Base-by-base conservation (phyloP, 192 early-diverging fungal species). In the Mortierella antarctica region DNA sequence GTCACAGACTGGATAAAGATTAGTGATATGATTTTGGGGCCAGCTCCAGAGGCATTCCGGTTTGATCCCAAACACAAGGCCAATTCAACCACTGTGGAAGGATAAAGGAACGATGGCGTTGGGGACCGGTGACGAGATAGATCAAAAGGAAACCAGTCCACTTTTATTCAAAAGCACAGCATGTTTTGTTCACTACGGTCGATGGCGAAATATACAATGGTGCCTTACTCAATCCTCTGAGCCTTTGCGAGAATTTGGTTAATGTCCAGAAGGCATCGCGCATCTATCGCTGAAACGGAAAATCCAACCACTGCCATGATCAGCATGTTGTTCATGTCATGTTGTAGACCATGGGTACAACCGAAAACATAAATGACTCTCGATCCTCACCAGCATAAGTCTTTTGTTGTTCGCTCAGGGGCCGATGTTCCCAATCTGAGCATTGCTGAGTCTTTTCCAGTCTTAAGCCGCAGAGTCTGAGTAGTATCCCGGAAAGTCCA, bases 1-100 rank as follows among this genome's bases (percentile, higher is more conserved):
- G 88, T 88, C 5, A 65, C 79, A 14, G 97, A 98, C 82, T 99
- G 98, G 98, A 89, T 99, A 73, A 95, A 97, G 72, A 83, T 98
- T 39, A 92, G 92, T 57, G 96, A 99, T 73, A 92, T 92, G 90
- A 66, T 99, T 14, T 80, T 98, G n/a, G 97, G 96, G 15, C 92
- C 93, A 46, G 93, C 95, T 6, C 96, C 96, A 45, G 91, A 90
- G 8, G 88, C 82, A 65, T 99, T 98, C 86, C 82, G 81, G 13
- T 99, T 99, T 81, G 85, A 95, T 45, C 98, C 98, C 50, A 99
- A 99, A 85, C 96, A 98, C 86, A 96, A 94, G 78, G 88, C 92
- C 51, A 98, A 96, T 77, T 91, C 96, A 15, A 68, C 70, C 12
- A 20, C 54, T n/a, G 77, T 80, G 6, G 77, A 80, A 44, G 77